phyloP scores from a whole-genome alignment of 306 rosid species.

The Vigna radiata region DNA sequence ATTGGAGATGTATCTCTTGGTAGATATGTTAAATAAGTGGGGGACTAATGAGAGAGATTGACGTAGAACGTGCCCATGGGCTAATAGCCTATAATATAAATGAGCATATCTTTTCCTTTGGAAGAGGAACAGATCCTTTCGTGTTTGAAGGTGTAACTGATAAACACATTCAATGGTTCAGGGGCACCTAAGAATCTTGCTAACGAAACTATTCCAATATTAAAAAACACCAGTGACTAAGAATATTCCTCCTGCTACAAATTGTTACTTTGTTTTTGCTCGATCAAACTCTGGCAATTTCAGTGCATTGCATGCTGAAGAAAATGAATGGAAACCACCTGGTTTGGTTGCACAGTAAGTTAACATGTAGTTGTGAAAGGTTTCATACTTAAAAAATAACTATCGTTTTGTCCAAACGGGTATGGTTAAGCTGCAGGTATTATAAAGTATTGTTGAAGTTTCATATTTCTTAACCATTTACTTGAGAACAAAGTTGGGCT shows the following conservation, averaged over 20 bases:
- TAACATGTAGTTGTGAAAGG: background rate
- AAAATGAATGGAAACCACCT: slow-evolving; percentile 10
- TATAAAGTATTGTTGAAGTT: background rate
- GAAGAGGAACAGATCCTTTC: background rate
- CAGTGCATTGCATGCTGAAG: background rate
- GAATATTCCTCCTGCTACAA: too few species aligned
- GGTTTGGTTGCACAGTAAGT: background rate
- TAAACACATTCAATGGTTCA: slow-evolving; percentile 16
- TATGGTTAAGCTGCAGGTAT: too few species aligned
- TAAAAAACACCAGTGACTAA: too few species aligned
- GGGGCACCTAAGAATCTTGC: background rate
- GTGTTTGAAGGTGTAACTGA: background rate
- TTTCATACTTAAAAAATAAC: background rate
- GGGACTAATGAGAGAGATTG: background rate
- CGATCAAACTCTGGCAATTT: background rate
- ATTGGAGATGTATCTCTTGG: background rate
- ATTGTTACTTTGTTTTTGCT: background rate
- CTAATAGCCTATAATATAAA: background rate
- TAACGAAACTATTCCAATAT: background rate
- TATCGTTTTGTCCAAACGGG: background rate
- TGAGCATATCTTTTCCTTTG: background rate
- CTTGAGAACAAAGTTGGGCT: background rate
- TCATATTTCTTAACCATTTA: background rate
- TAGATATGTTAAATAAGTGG: background rate
- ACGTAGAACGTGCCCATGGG: background rate